These are phyloP conservation scores for Heliamphora exappendiculata DNA, from an alignment of 148 eudicot genomes.

Conservation along the genomic window DNA sequence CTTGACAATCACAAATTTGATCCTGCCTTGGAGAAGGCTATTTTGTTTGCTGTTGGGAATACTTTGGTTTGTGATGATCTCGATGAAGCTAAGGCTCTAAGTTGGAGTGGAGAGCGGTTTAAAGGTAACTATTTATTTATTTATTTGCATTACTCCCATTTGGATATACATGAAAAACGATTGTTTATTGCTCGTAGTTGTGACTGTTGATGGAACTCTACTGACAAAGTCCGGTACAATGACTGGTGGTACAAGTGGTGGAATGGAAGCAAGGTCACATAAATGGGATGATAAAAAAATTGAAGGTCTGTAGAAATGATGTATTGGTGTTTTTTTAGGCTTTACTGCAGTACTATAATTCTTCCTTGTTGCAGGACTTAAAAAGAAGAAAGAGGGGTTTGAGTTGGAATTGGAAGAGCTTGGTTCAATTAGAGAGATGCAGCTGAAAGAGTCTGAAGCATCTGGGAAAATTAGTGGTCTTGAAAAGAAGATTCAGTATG, in stretches of 20 bases:
- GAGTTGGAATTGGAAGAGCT: conserved; percentile 75
- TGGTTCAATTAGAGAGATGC: conserved; percentile 92
- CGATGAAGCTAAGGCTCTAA: conserved; percentile 81
- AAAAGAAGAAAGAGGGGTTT: conserved; percentile 65
- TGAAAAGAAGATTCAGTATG: conserved; percentile 95
- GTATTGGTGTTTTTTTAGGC: conserved; percentile 4
- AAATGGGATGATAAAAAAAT: conserved; percentile 96
- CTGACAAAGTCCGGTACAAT: conserved; percentile 94
- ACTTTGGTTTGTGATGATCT: conserved; percentile 93
- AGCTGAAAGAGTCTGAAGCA: conserved; percentile 83
- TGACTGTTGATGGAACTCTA: conserved; percentile 84
- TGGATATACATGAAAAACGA: neutral
- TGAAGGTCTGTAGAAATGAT: conserved; percentile 54
- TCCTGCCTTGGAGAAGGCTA: conserved; percentile 80
- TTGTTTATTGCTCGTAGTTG: conserved; percentile 45
- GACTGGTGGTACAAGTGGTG: conserved; percentile 99
- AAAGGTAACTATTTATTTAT: conserved; percentile 49
- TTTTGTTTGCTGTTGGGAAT: conserved; percentile 92
- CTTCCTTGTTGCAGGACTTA: conserved; percentile 44
- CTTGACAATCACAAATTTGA: conserved; percentile 78
- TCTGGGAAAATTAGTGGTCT: conserved; percentile 93
- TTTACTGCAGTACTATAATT: conserved; percentile 15
- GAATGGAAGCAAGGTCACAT: conserved; percentile 97
- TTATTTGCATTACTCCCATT: neutral
- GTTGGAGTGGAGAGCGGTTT: conserved; percentile 87